Evolutionary conservation across 495 filamentous ascomycete genomes (phyloP), one percentile per base, ranked within the genome.

Genomic region (Rostrohypoxylon terebratum): DNA sequence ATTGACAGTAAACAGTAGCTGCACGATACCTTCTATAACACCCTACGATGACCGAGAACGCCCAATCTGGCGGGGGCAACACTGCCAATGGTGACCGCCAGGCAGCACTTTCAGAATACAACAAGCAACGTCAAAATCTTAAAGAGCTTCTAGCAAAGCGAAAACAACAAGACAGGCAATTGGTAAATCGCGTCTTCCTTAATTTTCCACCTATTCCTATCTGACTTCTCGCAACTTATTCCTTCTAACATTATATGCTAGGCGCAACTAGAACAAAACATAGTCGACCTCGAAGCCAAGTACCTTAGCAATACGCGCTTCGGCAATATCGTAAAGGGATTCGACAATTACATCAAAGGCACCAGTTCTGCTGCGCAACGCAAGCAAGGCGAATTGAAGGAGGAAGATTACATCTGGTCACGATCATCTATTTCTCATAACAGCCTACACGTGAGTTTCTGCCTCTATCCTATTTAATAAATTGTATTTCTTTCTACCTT

Each of bases 271-370:
- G 96, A 98, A 84, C 93, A 97, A 54, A 87, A 87, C 75, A 99
- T 99, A 77, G 90, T 83, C 79, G 89, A 91, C 63, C 89, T 90
- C 75, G 96, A 99, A 79, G 88, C 91, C 59, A 87, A 89, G 14
- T 99, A 99, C 81, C 89, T 99, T 47, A 94, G 97, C 80, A 93
- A 94, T 71, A 97, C 93, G 14, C 92, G 91, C 21, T 86, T 85
- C 45, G 96, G 96, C 16, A 99, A 99, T 83, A 98, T 99, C 77
- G 94, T 99, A 81, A 92, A 90, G 69, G 96, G 96, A 44, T 99
- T 98, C 81, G 96, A 99, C 77, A 95, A 92, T 72, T 98, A 97
- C 81, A 95, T 97, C 83, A 99, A 99, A 77, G 93, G 93, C 53
- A 85, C 78, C 68, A 79, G 77, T 28, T 78, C 81, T 5, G 80